Evolutionary conservation across 2,329 filamentous ascomycete species (phyloP), one percentile per base, ranked within the genome.

Genomic region (Fusarium haematococcum): DNA sequence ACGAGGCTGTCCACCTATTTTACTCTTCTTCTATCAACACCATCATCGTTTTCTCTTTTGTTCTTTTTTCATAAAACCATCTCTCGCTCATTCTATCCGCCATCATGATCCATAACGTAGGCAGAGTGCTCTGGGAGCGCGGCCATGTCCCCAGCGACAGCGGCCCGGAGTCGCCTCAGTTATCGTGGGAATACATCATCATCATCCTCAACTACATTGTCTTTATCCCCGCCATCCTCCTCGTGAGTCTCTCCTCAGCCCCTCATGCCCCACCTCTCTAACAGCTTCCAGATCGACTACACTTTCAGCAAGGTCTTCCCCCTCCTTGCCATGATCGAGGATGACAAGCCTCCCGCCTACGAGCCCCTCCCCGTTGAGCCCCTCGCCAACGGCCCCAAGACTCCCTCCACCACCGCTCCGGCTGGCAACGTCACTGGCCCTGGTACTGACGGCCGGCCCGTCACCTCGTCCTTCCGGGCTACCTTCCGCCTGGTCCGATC

Each of bases 241-340:
- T 85, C 50, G 86, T 89, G 81, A 73, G 83, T 79, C 18, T 16
- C 6, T 6, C 2, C 2, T 16, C 1, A 20, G 1, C 20, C 14
- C n/a, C 25, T 3, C n/a, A 2, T 23, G 9, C 57, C 2, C 56
- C 2, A 6, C 14, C n/a, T 1, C n/a, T 16, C 9, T 57, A 63
- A 54, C 57, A 65, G 20, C 45, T 6, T 45, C n/a, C 23, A 90
- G 87, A 74, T 86, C 70, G 76, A 80, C 65, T 91, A 91, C 82
- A 88, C 88, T 11, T 79, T 91, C 59, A 79, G 83, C 63, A 81
- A 82, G 65, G 79, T 91, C 77, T 88, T 86, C 78, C 86, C 88
- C 52, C 85, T 87, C 64, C 85, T 91, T 69, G 87, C 89, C 80
- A 89, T 90, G 71, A 81, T 91, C 75, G 89, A 91, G 77, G 87